Conservation (phyloP, 1,284 basidiomycete genomes). For the Thecaphora thlaspeos region DNA sequence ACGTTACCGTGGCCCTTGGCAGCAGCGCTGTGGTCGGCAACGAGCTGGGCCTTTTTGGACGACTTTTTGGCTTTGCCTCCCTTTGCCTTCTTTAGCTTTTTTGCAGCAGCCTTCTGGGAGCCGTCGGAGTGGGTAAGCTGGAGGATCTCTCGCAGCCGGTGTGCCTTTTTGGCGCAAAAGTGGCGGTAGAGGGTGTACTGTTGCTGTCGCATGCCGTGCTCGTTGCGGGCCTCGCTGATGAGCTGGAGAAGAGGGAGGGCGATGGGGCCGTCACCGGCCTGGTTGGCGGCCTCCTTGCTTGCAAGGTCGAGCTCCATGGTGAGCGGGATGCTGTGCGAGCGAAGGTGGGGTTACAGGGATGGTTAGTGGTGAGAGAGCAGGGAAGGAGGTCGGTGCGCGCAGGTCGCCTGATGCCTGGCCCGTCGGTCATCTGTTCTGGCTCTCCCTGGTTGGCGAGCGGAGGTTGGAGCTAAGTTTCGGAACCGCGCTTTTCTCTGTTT, state of each 20-base stretch:
- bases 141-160: slow-evolving; percentile 77
- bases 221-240: slow-evolving; percentile 82
- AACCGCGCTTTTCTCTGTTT: too few species aligned
- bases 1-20: slow-evolving; percentile 74
- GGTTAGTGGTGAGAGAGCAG: too few species aligned
- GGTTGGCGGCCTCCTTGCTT: slow-evolving; percentile 13
- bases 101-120: slow-evolving; percentile 14
- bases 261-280: slow-evolving; percentile 19
- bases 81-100: slow-evolving; percentile 24
- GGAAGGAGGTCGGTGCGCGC: slow-evolving; percentile 2
- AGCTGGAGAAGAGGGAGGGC: slow-evolving; percentile 69
- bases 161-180: slow-evolving; percentile 84
- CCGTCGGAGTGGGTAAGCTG: slow-evolving; percentile 70
- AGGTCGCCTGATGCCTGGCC: too few species aligned
- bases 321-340: slow-evolving; percentile 6
- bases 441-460: too few species aligned
- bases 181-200: slow-evolving; percentile 82
- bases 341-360: slow-evolving; percentile 12
- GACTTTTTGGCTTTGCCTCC: slow-evolving; percentile 36
- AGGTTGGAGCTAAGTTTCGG: too few species aligned
- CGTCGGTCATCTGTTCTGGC: too few species aligned
- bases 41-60: slow-evolving; percentile 27
- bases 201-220: slow-evolving; percentile 85
- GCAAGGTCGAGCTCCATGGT: slow-evolving; percentile 29
- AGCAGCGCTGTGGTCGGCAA: slow-evolving; percentile 41